Evolutionary conservation across 805 yeast species (phyloP).

Genomic region (Candida vartiovaarae): DNA sequence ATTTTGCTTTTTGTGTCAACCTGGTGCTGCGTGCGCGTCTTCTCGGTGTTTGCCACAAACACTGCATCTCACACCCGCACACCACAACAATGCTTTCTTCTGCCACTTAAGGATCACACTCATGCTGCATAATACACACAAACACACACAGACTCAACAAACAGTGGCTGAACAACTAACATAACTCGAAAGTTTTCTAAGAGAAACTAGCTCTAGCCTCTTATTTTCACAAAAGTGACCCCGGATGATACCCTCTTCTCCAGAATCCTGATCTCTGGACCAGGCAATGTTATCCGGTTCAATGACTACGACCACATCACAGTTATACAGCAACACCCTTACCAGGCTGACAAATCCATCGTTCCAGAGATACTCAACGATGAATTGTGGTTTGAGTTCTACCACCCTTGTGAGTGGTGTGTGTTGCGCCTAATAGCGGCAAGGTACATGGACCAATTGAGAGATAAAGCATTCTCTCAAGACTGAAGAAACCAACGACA

Average conservation of each 20-base stretch:
- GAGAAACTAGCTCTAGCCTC: conserved; percentile 3
- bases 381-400: conserved; percentile 51
- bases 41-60: too few relatives aligned
- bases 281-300: conserved; percentile 38
- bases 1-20: too few relatives aligned
- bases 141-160: neutral
- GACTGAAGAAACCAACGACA: conserved; percentile 14
- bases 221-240: conserved; percentile 3
- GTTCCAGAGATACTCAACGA: conserved; percentile 35
- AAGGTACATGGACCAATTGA: conserved; percentile 40
- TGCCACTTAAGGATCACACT: too few relatives aligned
- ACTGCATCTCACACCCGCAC: too few relatives aligned
- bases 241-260: conserved; percentile 19
- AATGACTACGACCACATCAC: conserved; percentile 1
- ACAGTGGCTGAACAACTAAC: neutral
- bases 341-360: neutral
- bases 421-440: too few relatives aligned
- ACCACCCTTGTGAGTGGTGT: conserved; percentile 36
- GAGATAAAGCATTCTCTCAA: conserved; percentile 9
- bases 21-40: too few relatives aligned
- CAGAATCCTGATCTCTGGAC: conserved; percentile 43
- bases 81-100: too few relatives aligned
- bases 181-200: conserved; percentile 7
- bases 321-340: conserved; percentile 8
- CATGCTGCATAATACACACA: too few relatives aligned